Conservation (phyloP, 2,329 filamentous ascomycete genomes). For the Xenosphaeropsis pyriputrescens region DNA sequence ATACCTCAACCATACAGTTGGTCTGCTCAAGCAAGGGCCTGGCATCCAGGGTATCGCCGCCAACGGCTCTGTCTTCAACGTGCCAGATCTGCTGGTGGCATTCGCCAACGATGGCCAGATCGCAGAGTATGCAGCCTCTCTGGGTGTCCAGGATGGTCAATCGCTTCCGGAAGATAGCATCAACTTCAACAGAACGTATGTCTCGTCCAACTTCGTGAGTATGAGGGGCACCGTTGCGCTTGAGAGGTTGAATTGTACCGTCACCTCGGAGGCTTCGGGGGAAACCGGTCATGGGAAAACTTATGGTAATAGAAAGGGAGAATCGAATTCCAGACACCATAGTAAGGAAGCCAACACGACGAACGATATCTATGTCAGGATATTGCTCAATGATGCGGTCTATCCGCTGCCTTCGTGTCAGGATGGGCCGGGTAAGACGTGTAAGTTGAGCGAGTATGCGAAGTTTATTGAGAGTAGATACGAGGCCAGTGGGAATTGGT, state of each 20-base stretch:
- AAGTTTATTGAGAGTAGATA: conserved; percentile 29
- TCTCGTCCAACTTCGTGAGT: conserved; percentile 38
- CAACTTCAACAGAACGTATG: conserved; percentile 32
- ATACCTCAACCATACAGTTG: conserved; percentile 36
- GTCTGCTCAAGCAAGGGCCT: conserved; percentile 35
- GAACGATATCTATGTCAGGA: conserved; percentile 33
- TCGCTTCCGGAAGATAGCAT: conserved; percentile 30
- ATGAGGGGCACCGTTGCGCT: conserved; percentile 54
- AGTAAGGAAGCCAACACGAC: conserved; percentile 1
- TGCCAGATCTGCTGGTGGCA: conserved; percentile 42
- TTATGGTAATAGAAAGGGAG: too few species aligned
- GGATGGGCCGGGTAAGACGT: conserved; percentile 38
- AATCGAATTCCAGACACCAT: neutral
- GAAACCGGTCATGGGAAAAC: neutral
- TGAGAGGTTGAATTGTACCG: conserved; percentile 40
- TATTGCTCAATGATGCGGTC: conserved; percentile 46
- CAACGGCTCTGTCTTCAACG: conserved; percentile 28
- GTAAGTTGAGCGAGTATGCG: conserved; percentile 29
- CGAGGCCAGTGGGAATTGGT: conserved; percentile 32
- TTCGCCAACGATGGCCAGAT: conserved; percentile 56
- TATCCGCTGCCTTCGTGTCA: conserved; percentile 42
- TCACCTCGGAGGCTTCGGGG: conserved; percentile 1
- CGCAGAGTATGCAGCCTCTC: conserved; percentile 40
- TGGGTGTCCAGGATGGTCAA: conserved; percentile 46
- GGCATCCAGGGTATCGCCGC: conserved; percentile 28